Base-by-base conservation (phyloP, 768 basidiomycete genomes). In the Gautieria morchelliformis region DNA sequence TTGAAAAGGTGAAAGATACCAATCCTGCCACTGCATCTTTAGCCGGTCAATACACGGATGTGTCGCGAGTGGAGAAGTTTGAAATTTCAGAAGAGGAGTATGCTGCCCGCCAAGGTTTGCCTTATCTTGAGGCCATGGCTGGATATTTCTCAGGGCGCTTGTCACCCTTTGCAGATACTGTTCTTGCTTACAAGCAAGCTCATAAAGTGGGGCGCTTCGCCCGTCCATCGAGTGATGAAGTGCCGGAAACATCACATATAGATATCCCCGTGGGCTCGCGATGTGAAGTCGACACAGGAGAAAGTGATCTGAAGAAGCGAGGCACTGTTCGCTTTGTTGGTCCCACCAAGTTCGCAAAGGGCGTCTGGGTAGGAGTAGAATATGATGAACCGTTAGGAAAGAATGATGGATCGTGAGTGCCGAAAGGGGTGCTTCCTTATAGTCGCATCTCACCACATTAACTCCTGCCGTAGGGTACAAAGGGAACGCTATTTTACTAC, bases 341-440 rank as follows among this genome's bases (percentile, higher is more conserved):
- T 0, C 68, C 73, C 39, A 91, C 93, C 0, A 75, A 78, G 56
- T 96, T 97, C 65, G 81, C 81, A 10, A 80, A 77, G 58, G 82
- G 85, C 0, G 69, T 82, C 0, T 98, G 94, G 94, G 79, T 97
- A 1, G 95, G 95, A 0, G 76, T 98, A 19, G 91, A 95, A 68
- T 90, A 93, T 65, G 95, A 98, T 66, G 95, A 98, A 64, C 94
- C 95, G 3, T 77, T 91, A 22, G 95, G 95, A 11, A 97, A 94
- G 73, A 93, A 94, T 60, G 89, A 97, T 68, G 95, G 95, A 63
- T 85, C 84, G 93, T 95, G 67, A 72, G 93, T 83, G 9, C 15
- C 19, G n/a, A 44, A 44, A 2, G 33, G 33, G 17, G 19, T 37
- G 7, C 35, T 44, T 39, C 19, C 19, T 20, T 51, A 1, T 19